Percentiles rank a stretch among this genome's conserved stretches.
These are phyloP conservation scores for Microdochium trichocladiopsis DNA, from an alignment of 2,329 filamentous ascomycete species.

Conservation along the genomic window DNA sequence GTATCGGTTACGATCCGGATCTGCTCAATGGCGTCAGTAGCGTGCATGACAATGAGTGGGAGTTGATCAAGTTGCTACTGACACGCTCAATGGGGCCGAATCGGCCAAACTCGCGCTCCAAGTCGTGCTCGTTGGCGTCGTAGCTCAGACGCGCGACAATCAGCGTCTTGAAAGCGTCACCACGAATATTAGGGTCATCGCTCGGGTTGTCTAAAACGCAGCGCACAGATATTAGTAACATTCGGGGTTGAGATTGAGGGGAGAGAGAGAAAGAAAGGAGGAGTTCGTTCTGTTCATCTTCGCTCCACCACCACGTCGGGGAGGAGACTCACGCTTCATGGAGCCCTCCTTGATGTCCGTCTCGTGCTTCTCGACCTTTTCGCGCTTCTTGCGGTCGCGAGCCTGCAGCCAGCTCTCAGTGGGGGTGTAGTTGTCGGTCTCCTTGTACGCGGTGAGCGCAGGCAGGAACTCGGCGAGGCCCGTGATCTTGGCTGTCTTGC, in stretches of 20 bases:
- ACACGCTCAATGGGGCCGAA: conserved; percentile 93
- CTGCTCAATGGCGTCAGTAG: conserved; percentile 32
- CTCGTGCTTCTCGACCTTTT: conserved; percentile 67
- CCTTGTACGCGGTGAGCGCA: conserved; percentile 68
- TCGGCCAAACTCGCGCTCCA: conserved; percentile 88
- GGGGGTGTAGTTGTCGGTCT: conserved; percentile 67
- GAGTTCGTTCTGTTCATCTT: neutral
- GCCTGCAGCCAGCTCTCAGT: conserved; percentile 91
- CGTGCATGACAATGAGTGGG: neutral
- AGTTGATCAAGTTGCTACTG: conserved; percentile 21
- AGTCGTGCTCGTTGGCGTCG: conserved; percentile 78
- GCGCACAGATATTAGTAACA: conserved; percentile 8
- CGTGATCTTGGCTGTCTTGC: conserved; percentile 64
- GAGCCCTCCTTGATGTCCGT: conserved; percentile 57
- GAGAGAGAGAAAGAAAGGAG: neutral
- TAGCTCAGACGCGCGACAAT: conserved; percentile 90
- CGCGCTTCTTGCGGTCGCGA: conserved; percentile 74
- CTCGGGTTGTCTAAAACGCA: conserved; percentile 62
- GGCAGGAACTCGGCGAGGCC: conserved; percentile 72
- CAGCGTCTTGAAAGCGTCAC: conserved; percentile 91
- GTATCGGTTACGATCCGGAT: conserved; percentile 83
- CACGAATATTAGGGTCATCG: conserved; percentile 81
- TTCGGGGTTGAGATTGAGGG: neutral
- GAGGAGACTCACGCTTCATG: conserved; percentile 46
- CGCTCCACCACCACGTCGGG: too few relatives aligned